Evolutionary conservation across 345 rosid species (phyloP).

Genomic region (Carallia pectinifolia): DNA sequence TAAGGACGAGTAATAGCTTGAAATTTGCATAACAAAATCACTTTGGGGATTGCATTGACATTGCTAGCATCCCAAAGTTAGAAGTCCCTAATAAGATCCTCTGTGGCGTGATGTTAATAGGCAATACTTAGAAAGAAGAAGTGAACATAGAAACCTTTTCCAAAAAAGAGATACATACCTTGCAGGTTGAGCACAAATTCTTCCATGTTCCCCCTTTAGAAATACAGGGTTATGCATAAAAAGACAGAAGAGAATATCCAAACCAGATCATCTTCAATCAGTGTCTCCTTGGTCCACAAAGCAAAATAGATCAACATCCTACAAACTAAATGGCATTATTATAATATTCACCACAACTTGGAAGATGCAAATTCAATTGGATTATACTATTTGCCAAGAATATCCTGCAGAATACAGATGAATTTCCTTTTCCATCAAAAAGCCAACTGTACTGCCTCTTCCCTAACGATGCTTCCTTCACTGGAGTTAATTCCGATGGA

Average conservation of each 20-base stretch:
- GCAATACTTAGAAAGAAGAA: constrained; percentile 17
- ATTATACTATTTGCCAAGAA: constrained; percentile 63
- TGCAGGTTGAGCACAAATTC: constrained; percentile 56
- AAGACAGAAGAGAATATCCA: constrained; percentile 75
- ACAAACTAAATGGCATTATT: neutral
- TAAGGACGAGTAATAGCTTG: constrained; percentile 70
- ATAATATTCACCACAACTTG: neutral
- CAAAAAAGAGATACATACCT: constrained; percentile 48
- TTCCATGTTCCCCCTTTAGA: constrained; percentile 78
- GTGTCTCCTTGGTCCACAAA: constrained; percentile 88
- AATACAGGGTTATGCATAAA: constrained; percentile 67
- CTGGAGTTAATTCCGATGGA: constrained; percentile 41
- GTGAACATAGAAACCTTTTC: constrained; percentile 8
- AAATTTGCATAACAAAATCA: constrained; percentile 57
- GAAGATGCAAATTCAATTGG: neutral
- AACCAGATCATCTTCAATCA: constrained; percentile 71
- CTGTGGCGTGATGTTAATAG: constrained; percentile 37
- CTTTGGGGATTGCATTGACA: constrained; percentile 65
- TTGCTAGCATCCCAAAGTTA: constrained; percentile 63
- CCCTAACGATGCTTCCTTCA: constrained; percentile 43
- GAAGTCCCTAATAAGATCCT: constrained; percentile 63
- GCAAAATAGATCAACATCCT: constrained; percentile 73
- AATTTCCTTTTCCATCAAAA: constrained; percentile 67
- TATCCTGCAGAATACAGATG: constrained; percentile 51
- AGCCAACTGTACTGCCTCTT: constrained; percentile 56